phyloP scores from a whole-genome alignment of 371 early-diverging fungal species.

The Mortierella sp. region DNA sequence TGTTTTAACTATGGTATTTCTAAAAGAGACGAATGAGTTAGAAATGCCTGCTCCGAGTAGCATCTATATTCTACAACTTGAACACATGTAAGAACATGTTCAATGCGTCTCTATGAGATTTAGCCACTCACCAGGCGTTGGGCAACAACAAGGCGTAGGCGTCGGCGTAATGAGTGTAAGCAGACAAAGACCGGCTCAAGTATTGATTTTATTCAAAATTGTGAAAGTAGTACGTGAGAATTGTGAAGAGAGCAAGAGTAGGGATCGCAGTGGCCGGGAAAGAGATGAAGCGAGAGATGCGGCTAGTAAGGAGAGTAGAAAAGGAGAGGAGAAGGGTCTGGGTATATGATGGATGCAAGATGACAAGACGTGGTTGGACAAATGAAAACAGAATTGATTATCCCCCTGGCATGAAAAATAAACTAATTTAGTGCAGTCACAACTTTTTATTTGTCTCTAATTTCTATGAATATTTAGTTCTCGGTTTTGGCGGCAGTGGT shows the following conservation, averaged over 20 bases:
- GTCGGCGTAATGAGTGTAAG: not conserved
- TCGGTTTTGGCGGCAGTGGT: not conserved
- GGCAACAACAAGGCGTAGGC: not conserved
- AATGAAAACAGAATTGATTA: not conserved
- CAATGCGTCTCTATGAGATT: not conserved
- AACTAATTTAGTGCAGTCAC: not conserved
- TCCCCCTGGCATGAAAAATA: slow-evolving; percentile 2
- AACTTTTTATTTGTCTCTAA: not conserved
- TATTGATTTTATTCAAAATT: not conserved
- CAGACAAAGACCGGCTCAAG: not conserved
- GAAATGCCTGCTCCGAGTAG: not conserved
- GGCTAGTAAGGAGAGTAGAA: too few relatives aligned
- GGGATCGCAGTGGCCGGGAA: too few relatives aligned
- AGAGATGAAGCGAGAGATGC: too few relatives aligned
- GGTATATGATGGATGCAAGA: too few relatives aligned
- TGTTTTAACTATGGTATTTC: not conserved
- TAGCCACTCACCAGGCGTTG: not conserved
- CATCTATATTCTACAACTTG: not conserved
- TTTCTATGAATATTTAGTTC: not conserved
- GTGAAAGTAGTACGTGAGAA: not conserved
- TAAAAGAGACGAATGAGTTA: not conserved
- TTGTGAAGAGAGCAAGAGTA: not conserved
- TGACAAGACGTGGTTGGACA: not conserved
- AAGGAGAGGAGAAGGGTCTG: too few relatives aligned
- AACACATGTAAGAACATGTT: not conserved